phyloP scores from a whole-genome alignment of 371 early-diverging fungal genomes.

The Dichotomocladium elegans region DNA sequence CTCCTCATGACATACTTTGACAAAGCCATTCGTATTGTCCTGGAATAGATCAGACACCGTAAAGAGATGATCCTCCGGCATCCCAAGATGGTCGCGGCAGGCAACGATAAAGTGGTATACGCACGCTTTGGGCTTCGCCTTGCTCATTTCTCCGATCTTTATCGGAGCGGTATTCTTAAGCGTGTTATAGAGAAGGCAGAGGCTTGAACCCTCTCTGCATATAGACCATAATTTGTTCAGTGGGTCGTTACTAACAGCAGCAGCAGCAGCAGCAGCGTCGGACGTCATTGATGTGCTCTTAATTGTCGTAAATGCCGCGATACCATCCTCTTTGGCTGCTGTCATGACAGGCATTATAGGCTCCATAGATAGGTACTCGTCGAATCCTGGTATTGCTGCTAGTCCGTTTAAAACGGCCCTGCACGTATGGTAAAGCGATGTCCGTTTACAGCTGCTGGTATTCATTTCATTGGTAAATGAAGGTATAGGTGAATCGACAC shows the following conservation, averaged over 20 bases:
- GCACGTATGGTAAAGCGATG: constrained; percentile 67
- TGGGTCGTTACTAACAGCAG: constrained; percentile 67
- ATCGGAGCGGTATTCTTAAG: constrained; percentile 52
- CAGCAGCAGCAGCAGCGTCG: too few relatives aligned
- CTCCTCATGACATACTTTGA: constrained; percentile 65
- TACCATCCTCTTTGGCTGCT: neutral
- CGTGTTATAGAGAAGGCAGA: constrained; percentile 81
- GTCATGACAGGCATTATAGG: neutral
- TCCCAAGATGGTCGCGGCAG: constrained; percentile 66
- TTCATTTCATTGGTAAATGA: constrained; percentile 28
- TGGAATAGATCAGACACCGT: constrained; percentile 82
- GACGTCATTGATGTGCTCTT: constrained; percentile 2
- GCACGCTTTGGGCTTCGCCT: constrained; percentile 72
- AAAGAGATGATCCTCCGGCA: constrained; percentile 73
- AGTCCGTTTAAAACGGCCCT: constrained; percentile 56
- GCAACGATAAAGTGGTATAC: constrained; percentile 77
- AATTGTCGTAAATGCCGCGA: neutral
- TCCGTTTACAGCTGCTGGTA: constrained; percentile 26
- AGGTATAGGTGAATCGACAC: constrained; percentile 27
- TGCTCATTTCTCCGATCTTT: constrained; percentile 29
- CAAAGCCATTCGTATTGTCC: constrained; percentile 93
- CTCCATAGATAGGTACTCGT: constrained; percentile 33
- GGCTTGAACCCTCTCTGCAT: constrained; percentile 83
- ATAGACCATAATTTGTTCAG: constrained; percentile 84
- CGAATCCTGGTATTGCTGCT: constrained; percentile 56